Evolutionary conservation across 192 early-diverging fungal genomes (phyloP), one percentile per base, ranked within the genome.

Genomic region (Paraglomus occultum): DNA sequence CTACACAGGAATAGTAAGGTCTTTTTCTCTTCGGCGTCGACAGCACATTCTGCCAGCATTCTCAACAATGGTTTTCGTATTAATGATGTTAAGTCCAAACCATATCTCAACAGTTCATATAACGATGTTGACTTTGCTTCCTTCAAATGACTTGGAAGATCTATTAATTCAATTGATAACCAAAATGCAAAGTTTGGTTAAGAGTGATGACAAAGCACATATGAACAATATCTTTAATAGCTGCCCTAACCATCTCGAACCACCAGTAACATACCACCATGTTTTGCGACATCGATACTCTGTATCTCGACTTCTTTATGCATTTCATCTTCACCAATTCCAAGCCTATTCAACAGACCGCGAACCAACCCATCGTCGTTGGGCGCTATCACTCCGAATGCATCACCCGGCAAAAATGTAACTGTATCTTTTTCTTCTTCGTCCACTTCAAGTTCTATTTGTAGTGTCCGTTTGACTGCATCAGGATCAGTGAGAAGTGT

Each of bases 381-480:
- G n/a, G 94, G 93, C 1, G 91, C 93, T 51, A 85, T 69, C n/a
- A 97, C 76, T 48, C 91, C 95, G 80, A 99, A 90, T 5, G 94
- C 83, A 74, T 95, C 94, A 15, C 93, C 93, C 17, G 92, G 88
- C 5, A 76, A 51, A 67, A 85, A 91, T 2, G 70, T 69, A 86
- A 66, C n/a, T 47, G 73, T 66, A 14, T 76, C 82, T 10, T 17
- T 14, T 57, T 44, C 22, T 55, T 53, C 51, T 15, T 72, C 23
- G 9, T 83, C 67, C 59, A 87, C 73, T 23, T 80, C 83, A 42
- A 90, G 69, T 49, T 90, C 89, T 0, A 89, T 23, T 8, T 80
- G 71, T 15, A 91, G 69, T 4, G 89, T 90, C 66, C 90, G 84
- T 79, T 94, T 94, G 31, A 91, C 62, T 0, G 92, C 90, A 59